Evolutionary conservation across 441 rosid species (phyloP).

Genomic region (Heliophila coronopifolia): DNA sequence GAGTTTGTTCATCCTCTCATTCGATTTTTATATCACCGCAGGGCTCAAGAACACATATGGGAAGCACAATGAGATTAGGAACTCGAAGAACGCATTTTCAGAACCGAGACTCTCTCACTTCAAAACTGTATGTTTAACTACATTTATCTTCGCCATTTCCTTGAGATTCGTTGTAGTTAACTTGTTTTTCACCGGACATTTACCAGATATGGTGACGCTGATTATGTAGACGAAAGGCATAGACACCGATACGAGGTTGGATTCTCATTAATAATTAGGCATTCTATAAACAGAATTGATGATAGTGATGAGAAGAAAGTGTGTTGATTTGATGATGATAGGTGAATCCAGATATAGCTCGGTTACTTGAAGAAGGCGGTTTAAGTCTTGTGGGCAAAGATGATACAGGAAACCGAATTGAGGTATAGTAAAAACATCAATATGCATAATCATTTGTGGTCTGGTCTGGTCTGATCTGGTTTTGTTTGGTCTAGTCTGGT

Average conservation of each 20-base stretch:
- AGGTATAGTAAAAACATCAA: conserved; percentile 37
- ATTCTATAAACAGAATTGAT: not conserved
- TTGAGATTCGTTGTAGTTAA: conserved; percentile 1
- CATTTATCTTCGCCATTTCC: not conserved
- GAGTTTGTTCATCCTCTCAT: no score
- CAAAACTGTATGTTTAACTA: conserved; percentile 37
- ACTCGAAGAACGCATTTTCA: conserved; percentile 77
- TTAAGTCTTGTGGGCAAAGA: conserved; percentile 65
- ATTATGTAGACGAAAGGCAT: conserved; percentile 53
- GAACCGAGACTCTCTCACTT: conserved; percentile 51
- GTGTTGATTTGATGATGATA: conserved; percentile 22
- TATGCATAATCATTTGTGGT: no score
- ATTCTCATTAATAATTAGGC: conserved; percentile 6
- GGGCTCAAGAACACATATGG: conserved; percentile 91
- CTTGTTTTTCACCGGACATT: conserved; percentile 5
- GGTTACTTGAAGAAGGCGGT: conserved; percentile 57
- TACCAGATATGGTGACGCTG: conserved; percentile 40
- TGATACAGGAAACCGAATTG: conserved; percentile 58
- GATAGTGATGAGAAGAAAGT: conserved; percentile 10
- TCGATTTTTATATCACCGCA: conserved; percentile 30
- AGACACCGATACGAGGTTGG: conserved; percentile 72
- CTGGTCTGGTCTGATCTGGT: no score
- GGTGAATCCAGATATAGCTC: conserved; percentile 65
- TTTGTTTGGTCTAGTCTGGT: no score
- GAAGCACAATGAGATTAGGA: conserved; percentile 91